Evolutionary conservation across 768 basidiomycete genomes (phyloP).

Genomic region (Coprinopsis sp.): DNA sequence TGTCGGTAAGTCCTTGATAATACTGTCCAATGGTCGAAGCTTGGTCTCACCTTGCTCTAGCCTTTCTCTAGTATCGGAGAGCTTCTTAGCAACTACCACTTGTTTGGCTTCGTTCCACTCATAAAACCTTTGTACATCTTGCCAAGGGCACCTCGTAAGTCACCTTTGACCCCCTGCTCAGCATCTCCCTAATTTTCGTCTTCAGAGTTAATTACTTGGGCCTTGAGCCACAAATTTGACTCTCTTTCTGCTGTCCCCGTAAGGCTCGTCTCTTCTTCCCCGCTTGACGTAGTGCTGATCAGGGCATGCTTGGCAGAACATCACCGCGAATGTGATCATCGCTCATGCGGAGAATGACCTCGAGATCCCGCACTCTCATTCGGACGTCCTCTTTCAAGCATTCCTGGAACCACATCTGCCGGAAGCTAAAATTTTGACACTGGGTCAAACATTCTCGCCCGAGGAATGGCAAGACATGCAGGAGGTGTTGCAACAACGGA

Average conservation of each 20-base stretch:
- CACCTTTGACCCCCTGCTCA: neutral
- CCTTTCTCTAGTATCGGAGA: conserved; percentile 61
- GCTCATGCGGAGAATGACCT: conserved; percentile 76
- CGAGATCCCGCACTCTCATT: conserved; percentile 75
- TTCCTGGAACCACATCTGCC: conserved; percentile 67
- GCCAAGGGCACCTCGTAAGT: conserved; percentile 62
- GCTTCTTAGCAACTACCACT: conserved; percentile 63
- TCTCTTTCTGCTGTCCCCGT: conserved; percentile 62
- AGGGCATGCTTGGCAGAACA: conserved; percentile 41
- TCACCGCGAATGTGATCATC: conserved; percentile 67
- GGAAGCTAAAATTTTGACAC: conserved; percentile 21
- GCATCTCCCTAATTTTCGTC: conserved; percentile 13
- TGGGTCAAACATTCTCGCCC: conserved; percentile 9
- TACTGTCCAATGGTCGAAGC: conserved; percentile 23
- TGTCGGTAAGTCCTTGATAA: conserved; percentile 41
- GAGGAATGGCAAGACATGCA: conserved; percentile 44
- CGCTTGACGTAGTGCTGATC: neutral
- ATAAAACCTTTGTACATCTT: conserved; percentile 66
- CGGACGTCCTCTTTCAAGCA: conserved; percentile 64
- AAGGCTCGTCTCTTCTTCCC: conserved; percentile 16
- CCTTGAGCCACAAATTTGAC: conserved; percentile 53
- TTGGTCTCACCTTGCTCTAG: conserved; percentile 15
- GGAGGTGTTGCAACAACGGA: conserved; percentile 36
- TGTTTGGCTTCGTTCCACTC: conserved; percentile 67
- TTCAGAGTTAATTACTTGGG: conserved; percentile 46